Conservation (phyloP, 1,284 basidiomycete species). For the Trichosporon coremiiforme region DNA sequence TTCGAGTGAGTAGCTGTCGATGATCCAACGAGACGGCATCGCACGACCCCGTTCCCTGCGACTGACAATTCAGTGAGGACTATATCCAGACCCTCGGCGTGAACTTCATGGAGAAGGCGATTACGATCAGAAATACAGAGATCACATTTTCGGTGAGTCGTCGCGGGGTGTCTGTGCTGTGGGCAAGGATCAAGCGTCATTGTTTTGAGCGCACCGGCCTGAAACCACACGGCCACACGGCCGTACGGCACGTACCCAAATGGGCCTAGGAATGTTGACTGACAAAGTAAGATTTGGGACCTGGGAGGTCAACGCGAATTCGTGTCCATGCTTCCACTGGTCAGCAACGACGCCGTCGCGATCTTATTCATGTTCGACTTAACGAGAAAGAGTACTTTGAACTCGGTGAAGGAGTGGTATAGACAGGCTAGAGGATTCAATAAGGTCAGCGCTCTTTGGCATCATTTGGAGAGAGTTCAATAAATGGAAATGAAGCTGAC, state of each 20-base stretch:
- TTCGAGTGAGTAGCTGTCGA: slow-evolving; percentile 64
- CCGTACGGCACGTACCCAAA: background rate
- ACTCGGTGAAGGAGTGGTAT: slow-evolving; percentile 99
- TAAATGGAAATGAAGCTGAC: background rate
- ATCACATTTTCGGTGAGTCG: slow-evolving; percentile 83
- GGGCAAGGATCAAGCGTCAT: background rate
- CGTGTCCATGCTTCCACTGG: slow-evolving; percentile 97
- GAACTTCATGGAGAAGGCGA: slow-evolving; percentile 99
- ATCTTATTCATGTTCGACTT: slow-evolving; percentile 99
- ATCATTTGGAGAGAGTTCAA: too few species aligned
- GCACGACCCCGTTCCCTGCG: slow-evolving; percentile 3
- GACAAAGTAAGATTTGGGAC: slow-evolving; percentile 78
- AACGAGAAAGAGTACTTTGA: slow-evolving; percentile 91
- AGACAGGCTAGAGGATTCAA: slow-evolving; percentile 97
- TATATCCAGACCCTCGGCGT: slow-evolving; percentile 99
- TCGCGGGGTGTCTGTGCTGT: slow-evolving; percentile 7
- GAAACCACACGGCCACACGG: background rate
- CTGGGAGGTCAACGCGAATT: slow-evolving; percentile 96
- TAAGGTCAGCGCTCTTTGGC: too few species aligned
- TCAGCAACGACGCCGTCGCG: slow-evolving; percentile 97
- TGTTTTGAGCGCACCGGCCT: background rate
- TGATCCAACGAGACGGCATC: background rate
- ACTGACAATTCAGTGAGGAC: slow-evolving; percentile 67
- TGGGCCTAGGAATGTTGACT: slow-evolving; percentile 7
- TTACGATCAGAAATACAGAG: slow-evolving; percentile 92